phyloP scores from a whole-genome alignment of 495 filamentous ascomycete genomes.

The Annulohypoxylon nitens region DNA sequence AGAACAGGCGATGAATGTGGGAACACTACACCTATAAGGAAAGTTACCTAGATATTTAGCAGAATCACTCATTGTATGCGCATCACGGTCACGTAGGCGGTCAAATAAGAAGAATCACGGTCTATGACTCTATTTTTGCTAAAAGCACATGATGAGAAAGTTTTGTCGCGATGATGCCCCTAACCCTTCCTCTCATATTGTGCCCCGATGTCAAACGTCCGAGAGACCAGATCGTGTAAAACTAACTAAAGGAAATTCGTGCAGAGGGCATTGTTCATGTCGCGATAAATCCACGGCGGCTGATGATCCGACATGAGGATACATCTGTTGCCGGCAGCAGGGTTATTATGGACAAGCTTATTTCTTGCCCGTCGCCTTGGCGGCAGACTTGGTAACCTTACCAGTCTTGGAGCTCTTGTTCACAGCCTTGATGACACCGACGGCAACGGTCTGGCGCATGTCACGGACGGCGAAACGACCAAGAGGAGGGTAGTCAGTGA shows the following conservation, averaged over 20 bases:
- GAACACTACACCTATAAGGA: background rate
- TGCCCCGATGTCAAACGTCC: conserved; percentile 61
- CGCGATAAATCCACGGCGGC: conserved; percentile 33
- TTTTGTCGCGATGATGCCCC: conserved; percentile 59
- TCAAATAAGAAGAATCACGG: conserved; percentile 34
- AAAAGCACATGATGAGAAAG: conserved; percentile 65
- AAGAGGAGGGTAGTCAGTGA: conserved; percentile 99
- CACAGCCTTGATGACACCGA: conserved; percentile 89
- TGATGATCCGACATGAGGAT: conserved; percentile 20
- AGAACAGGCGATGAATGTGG: background rate
- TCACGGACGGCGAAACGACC: conserved; percentile 99
- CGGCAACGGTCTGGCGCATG: conserved; percentile 92
- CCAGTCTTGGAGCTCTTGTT: conserved; percentile 61
- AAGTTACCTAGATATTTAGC: background rate
- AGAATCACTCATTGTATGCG: background rate
- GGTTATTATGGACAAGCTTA: conserved; percentile 52
- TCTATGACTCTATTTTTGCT: conserved; percentile 67
- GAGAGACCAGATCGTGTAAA: conserved; percentile 59
- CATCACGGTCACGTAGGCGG: conserved; percentile 14
- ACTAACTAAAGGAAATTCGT: conserved; percentile 56
- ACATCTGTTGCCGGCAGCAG: conserved; percentile 1
- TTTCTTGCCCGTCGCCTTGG: conserved; percentile 74
- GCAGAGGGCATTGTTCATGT: conserved; percentile 45
- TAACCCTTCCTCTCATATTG: conserved; percentile 60
- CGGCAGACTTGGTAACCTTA: conserved; percentile 77